These are phyloP conservation scores for Quercus ilex DNA, from an alignment of 306 rosid species.

Conservation along the genomic window DNA sequence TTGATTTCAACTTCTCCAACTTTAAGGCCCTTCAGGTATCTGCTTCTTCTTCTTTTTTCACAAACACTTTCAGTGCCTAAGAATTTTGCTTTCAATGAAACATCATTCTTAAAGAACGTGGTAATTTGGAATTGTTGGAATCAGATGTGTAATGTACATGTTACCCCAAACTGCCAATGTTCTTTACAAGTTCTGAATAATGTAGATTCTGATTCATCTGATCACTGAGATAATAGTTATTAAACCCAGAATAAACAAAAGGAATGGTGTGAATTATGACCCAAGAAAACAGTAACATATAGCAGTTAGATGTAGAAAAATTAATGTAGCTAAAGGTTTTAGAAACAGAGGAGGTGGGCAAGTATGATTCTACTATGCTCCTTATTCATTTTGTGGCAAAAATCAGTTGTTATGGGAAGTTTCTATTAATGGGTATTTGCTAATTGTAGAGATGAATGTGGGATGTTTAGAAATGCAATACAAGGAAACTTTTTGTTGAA, in stretches of 20 bases:
- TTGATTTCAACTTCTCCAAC: conserved; percentile 60
- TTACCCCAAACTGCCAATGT: no score
- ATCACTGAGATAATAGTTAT: no score
- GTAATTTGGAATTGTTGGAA: no score
- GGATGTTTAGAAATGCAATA: not conserved
- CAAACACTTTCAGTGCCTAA: not conserved
- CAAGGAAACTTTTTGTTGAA: not conserved
- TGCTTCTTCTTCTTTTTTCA: no score
- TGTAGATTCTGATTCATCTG: no score
- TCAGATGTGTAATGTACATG: no score
- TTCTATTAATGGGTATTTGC: not conserved
- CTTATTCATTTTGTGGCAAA: not conserved
- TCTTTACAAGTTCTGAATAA: not conserved
- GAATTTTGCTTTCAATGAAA: not conserved
- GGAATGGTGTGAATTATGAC: not conserved
- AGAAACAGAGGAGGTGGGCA: not conserved
- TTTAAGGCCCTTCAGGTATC: conserved; percentile 53
- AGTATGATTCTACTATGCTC: not conserved
- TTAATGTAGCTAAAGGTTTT: not conserved
- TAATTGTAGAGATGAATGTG: not conserved
- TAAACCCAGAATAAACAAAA: no score
- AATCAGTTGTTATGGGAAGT: not conserved
- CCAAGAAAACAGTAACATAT: not conserved
- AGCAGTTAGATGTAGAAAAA: not conserved
- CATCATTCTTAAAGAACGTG: no score